Conservation (phyloP, 148 eudicot genomes). For the Hydrangea macrophylla region DNA sequence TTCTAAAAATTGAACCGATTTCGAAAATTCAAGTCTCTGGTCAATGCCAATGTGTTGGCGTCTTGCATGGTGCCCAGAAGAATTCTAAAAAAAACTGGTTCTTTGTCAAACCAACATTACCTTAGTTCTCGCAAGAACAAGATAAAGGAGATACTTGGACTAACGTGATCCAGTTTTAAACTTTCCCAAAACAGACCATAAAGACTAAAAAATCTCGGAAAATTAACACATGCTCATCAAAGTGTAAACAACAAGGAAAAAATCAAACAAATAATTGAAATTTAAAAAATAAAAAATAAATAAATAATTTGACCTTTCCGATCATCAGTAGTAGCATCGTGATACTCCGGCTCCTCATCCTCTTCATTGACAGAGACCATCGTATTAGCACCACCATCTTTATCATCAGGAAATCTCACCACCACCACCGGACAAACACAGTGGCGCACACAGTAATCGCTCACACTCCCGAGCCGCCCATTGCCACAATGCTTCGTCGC, state of each 20-base stretch:
- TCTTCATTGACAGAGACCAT: conserved; percentile 40
- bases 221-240: neutral
- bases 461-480: conserved; percentile 85
- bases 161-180: no score
- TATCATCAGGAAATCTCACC: conserved; percentile 83
- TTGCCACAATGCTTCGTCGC: conserved; percentile 56
- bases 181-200: no score
- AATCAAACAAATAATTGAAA: no score
- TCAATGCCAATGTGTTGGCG: no score
- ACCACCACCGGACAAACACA: conserved; percentile 94
- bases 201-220: no score
- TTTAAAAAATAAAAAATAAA: no score
- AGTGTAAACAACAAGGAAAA: neutral
- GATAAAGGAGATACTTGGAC: neutral
- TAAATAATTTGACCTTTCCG: conserved; percentile 46
- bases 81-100: no score
- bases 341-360: conserved; percentile 57
- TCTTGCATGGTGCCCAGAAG: no score
- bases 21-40: no score
- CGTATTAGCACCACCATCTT: conserved; percentile 44
- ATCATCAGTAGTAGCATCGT: conserved; percentile 66
- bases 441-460: conserved; percentile 90
- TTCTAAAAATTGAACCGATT: no score
- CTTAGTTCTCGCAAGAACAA: neutral
- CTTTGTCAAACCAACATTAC: neutral